phyloP scores from a whole-genome alignment of 371 early-diverging fungal species.

The Mortierella sp. region DNA sequence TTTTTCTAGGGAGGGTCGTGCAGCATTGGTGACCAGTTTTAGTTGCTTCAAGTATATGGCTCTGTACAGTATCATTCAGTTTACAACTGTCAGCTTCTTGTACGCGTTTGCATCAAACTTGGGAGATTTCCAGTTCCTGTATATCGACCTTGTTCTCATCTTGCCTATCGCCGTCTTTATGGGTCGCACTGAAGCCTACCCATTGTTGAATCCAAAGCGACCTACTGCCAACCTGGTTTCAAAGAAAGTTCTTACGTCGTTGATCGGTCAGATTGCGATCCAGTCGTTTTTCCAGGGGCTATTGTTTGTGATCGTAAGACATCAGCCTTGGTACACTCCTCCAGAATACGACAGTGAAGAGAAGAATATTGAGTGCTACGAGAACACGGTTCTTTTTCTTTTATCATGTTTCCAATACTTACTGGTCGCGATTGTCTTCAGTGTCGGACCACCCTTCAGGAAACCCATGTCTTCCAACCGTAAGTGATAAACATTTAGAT shows the following conservation, averaged over 20 bases:
- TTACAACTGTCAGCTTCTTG: constrained; percentile 89
- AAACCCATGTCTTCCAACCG: constrained; percentile 84
- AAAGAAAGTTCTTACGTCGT: constrained; percentile 89
- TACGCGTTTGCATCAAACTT: constrained; percentile 91
- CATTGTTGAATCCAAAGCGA: constrained; percentile 76
- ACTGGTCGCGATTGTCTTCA: constrained; percentile 89
- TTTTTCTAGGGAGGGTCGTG: constrained; percentile 93
- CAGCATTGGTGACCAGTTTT: constrained; percentile 97
- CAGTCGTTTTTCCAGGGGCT: constrained; percentile 83
- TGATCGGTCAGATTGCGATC: constrained; percentile 90
- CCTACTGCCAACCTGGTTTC: constrained; percentile 96
- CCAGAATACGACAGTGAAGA: constrained; percentile 75
- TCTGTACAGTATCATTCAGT: constrained; percentile 89
- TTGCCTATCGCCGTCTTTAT: constrained; percentile 92
- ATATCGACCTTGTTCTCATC: constrained; percentile 90
- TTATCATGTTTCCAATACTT: constrained; percentile 95
- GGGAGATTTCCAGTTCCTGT: constrained; percentile 95
- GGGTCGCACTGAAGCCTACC: constrained; percentile 90
- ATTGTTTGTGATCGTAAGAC: constrained; percentile 75
- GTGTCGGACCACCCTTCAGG: constrained; percentile 95
- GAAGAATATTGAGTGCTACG: constrained; percentile 79
- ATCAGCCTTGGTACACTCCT: constrained; percentile 77
- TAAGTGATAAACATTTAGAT: too few relatives aligned
- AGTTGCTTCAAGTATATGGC: constrained; percentile 99
- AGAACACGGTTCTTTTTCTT: constrained; percentile 93